Conservation (phyloP, 768 basidiomycete species). For the Clitopilus hobsonii region DNA sequence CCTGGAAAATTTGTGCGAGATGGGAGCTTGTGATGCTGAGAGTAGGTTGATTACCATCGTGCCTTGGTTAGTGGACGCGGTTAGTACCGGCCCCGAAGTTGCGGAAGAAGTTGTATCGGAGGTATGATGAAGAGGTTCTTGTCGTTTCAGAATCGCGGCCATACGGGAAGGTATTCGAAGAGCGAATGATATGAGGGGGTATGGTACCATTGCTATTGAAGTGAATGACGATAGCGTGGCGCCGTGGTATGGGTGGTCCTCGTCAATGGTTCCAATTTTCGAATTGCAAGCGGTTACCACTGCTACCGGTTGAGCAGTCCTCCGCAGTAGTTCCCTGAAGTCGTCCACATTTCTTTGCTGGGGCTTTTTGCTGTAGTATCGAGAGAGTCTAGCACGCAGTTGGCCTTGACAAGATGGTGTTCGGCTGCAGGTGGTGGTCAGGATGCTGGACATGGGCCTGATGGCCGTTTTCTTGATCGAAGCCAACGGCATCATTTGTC, state of each 20-base stretch:
- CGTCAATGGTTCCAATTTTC: conserved; percentile 2
- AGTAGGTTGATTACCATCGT: conserved; percentile 77
- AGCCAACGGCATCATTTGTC: not conserved
- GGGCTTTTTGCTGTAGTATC: conserved; percentile 4
- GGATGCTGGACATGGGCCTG: not conserved
- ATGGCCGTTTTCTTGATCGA: not conserved
- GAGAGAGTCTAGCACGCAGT: conserved; percentile 4
- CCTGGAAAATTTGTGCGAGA: conserved; percentile 69
- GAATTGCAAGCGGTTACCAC: conserved; percentile 70
- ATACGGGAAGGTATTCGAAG: conserved; percentile 87
- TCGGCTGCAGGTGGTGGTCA: not conserved
- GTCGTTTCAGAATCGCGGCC: conserved; percentile 52
- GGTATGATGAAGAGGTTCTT: not conserved
- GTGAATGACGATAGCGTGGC: conserved; percentile 93
- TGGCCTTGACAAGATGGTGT: not conserved
- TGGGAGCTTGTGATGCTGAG: conserved; percentile 55
- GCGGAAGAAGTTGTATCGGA: not conserved
- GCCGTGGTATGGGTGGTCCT: conserved; percentile 56
- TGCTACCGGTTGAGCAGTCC: conserved; percentile 81
- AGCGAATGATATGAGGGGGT: conserved; percentile 85
- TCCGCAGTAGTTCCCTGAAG: conserved; percentile 61
- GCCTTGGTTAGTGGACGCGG: conserved; percentile 29
- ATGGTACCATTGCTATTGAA: conserved; percentile 85
- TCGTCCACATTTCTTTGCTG: conserved; percentile 13
- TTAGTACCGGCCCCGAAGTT: not conserved